Evolutionary conservation across 495 filamentous ascomycete genomes (phyloP).

Genomic region (Aeminium ludgeri): DNA sequence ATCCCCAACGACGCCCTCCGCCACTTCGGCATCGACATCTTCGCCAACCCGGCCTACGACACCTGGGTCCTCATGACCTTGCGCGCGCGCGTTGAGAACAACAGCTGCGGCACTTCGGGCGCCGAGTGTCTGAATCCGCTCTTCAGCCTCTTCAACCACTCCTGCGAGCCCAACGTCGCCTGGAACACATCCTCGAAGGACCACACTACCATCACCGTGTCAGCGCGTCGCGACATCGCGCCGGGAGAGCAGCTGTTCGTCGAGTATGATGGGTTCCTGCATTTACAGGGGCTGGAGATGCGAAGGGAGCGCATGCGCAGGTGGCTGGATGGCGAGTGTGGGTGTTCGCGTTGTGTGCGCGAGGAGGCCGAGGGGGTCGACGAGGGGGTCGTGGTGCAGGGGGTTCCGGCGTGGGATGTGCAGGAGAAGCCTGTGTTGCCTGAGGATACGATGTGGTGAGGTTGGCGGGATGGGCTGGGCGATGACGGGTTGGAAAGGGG

Average conservation of each 20-base stretch:
- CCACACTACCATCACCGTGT: not conserved
- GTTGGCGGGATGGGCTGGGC: not conserved
- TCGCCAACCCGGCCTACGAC: conserved; percentile 11
- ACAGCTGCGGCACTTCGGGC: conserved; percentile 6
- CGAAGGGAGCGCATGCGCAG: conserved; percentile 4
- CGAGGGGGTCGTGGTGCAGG: not conserved
- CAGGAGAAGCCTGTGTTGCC: conserved; percentile 6
- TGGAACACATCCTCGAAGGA: conserved; percentile 3
- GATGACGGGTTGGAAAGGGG: no score
- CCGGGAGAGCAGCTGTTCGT: conserved; percentile 12
- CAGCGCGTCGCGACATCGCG: not conserved
- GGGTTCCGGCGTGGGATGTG: conserved; percentile 1
- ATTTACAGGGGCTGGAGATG: not conserved
- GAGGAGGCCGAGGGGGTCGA: conserved; percentile 2
- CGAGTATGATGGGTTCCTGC: conserved; percentile 7
- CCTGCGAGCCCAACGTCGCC: conserved; percentile 9
- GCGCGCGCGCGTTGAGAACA: conserved; percentile 5
- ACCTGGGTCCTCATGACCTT: conserved; percentile 14
- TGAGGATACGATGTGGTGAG: conserved; percentile 4
- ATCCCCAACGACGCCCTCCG: conserved; percentile 4
- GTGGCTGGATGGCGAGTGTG: conserved; percentile 12
- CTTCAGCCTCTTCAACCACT: conserved; percentile 14
- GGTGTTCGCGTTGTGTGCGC: conserved; percentile 7
- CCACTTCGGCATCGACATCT: conserved; percentile 14
- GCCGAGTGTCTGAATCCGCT: conserved; percentile 6